Conservation (phyloP, 2,329 filamentous ascomycete genomes). For the Nigrograna mackinnonii region DNA sequence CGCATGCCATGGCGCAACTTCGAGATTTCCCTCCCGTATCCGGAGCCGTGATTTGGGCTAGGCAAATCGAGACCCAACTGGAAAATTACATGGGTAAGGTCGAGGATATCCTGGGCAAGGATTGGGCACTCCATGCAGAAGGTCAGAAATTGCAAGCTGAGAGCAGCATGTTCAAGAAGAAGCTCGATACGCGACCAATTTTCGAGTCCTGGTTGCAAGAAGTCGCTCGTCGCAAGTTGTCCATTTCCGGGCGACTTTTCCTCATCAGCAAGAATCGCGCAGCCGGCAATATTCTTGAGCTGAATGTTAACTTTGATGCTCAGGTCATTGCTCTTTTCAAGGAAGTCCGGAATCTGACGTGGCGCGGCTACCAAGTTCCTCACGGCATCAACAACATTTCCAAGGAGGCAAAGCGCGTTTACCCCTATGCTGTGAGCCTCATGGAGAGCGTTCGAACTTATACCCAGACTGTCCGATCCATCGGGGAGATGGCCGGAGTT, state of each 20-base stretch:
- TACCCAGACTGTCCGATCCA: slow-evolving; percentile 82
- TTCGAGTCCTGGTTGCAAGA: slow-evolving; percentile 96
- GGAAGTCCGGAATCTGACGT: slow-evolving; percentile 92
- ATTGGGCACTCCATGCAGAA: slow-evolving; percentile 93
- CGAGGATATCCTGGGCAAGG: slow-evolving; percentile 92
- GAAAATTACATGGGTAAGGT: slow-evolving; percentile 98
- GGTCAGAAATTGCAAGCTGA: slow-evolving; percentile 92
- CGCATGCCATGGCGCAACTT: slow-evolving; percentile 96
- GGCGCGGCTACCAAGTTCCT: slow-evolving; percentile 92
- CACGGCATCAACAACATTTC: slow-evolving; percentile 94
- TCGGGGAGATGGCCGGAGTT: slow-evolving; percentile 84
- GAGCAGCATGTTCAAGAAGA: slow-evolving; percentile 92
- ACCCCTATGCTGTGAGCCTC: slow-evolving; percentile 94
- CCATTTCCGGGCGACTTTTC: slow-evolving; percentile 90
- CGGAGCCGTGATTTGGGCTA: slow-evolving; percentile 95
- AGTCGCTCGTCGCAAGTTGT: slow-evolving; percentile 84
- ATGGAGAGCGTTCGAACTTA: slow-evolving; percentile 99
- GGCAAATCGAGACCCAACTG: slow-evolving; percentile 94
- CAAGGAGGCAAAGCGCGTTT: slow-evolving; percentile 98
- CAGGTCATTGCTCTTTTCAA: slow-evolving; percentile 99
- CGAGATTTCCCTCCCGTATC: slow-evolving; percentile 95
- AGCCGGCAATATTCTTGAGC: slow-evolving; percentile 85
- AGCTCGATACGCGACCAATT: slow-evolving; percentile 90
- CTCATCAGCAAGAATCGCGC: slow-evolving; percentile 85
- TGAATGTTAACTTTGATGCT: slow-evolving; percentile 94